Base-by-base conservation (phyloP, 208 protist species). In the Kentomonas sorsogonicus region DNA sequence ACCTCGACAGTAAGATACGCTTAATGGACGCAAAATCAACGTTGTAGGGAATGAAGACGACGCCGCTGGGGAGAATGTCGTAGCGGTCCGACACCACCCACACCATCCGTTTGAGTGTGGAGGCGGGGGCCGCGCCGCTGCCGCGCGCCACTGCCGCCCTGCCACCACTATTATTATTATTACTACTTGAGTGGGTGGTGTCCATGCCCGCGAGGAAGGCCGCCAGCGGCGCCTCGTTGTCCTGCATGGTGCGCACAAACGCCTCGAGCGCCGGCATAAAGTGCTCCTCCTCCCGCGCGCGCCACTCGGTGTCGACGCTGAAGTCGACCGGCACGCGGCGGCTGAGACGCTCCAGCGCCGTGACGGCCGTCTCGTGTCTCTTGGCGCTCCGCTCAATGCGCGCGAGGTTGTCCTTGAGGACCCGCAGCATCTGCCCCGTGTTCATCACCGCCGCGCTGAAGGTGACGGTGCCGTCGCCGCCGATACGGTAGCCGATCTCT, bases 21-120 rank as follows among this genome's bases (percentile, higher is more conserved):
- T 85, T 83, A 46, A 91, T 88, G 10, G 77, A 86, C 22, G 78
- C 73, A 59, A 93, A 89, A 57, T 93, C 79, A 4, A 93, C 86
- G 51, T 93, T 74, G 60, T 80, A 76, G 11, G 86, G 82, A 22
- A 93, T 72, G 56, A 82, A 90, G 3, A 93, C 69, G 13, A 93
- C 79, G n/a, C 86, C 86, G 39, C 75, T 93, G 18, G 80, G 77
- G 60, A 93, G 68, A 3, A 69, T 84, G 58, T 90, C 73, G 61
- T 83, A 85, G 16, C 66, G 53, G 53, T 87, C 73, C 5, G 86
- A 93, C 1, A 93, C 74, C 22, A 93, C 73, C 82, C 86, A 93
- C 54, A 89, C 79, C 72, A 89, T 87, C 25, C 82, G 63, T 34
- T 83, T 86, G 7, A 48, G 11, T n/a, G n/a, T n/a, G n/a, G n/a